Evolutionary conservation across 2,329 filamentous ascomycete species (phyloP).

Genomic region (Scytalidium sp.): DNA sequence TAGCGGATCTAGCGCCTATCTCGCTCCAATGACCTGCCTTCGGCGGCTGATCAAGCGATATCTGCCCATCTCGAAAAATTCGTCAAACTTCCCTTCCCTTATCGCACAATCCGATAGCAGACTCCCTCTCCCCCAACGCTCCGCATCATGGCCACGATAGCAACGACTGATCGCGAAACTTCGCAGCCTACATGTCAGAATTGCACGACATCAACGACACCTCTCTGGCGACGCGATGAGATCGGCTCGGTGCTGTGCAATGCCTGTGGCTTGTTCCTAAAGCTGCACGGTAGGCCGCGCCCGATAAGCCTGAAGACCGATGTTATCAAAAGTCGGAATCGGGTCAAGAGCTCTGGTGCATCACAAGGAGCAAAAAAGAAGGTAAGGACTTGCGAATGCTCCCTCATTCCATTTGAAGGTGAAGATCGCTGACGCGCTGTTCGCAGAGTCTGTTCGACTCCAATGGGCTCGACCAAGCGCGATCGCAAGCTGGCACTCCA

Average conservation of each 20-base stretch:
- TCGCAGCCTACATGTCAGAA: conserved; percentile 95
- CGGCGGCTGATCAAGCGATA: not conserved
- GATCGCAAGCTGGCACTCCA: conserved; percentile 53
- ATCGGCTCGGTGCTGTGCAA: conserved; percentile 95
- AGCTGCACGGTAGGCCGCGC: conserved; percentile 88
- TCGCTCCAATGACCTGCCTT: not conserved
- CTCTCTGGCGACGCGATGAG: conserved; percentile 96
- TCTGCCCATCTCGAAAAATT: conserved; percentile 14
- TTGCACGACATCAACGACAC: conserved; percentile 91
- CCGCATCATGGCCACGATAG: conserved; percentile 48
- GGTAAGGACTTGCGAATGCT: conserved; percentile 45
- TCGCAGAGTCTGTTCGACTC: conserved; percentile 37
- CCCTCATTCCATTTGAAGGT: conserved; percentile 3
- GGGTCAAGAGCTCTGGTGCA: conserved; percentile 82
- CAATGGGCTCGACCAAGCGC: conserved; percentile 57
- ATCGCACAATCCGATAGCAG: conserved; percentile 12
- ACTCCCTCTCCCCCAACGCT: conserved; percentile 6
- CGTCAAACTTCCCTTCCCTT: conserved; percentile 8
- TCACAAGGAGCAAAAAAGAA: conserved; percentile 78
- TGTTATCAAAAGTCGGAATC: conserved; percentile 98
- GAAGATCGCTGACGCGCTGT: conserved; percentile 21
- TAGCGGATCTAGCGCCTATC: conserved; percentile 1
- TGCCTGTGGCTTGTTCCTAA: conserved; percentile 94
- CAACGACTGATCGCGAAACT: conserved; percentile 42
- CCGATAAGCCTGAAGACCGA: conserved; percentile 98